phyloP scores from a whole-genome alignment of 495 filamentous ascomycete species.

The Lasiosphaeria hispida region DNA sequence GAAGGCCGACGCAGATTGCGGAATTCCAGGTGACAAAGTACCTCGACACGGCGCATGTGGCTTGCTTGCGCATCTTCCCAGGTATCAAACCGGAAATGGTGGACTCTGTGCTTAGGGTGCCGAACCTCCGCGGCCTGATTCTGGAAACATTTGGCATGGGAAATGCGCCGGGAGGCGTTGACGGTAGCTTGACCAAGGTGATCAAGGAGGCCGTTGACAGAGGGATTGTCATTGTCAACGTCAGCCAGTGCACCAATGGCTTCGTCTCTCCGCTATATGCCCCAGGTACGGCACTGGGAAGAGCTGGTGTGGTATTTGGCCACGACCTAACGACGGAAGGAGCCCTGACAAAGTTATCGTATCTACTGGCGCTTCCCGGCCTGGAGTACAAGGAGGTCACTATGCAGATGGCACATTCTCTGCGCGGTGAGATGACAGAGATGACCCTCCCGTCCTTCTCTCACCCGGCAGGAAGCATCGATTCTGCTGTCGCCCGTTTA shows the following conservation, averaged over 20 bases:
- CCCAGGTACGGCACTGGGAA: slow-evolving; percentile 81
- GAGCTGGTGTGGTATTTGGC: slow-evolving; percentile 87
- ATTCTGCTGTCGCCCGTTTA: slow-evolving; percentile 31
- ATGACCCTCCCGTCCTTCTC: slow-evolving; percentile 60
- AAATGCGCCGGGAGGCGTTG: slow-evolving; percentile 83
- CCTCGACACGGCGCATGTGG: slow-evolving; percentile 84
- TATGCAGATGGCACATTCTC: slow-evolving; percentile 66
- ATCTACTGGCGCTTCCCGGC: slow-evolving; percentile 69
- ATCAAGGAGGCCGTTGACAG: slow-evolving; percentile 72
- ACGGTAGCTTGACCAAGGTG: slow-evolving; percentile 78
- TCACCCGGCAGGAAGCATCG: slow-evolving; percentile 59
- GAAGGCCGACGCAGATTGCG: slow-evolving; percentile 68
- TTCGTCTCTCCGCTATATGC: slow-evolving; percentile 90
- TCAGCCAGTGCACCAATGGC: slow-evolving; percentile 88
- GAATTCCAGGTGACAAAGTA: slow-evolving; percentile 75
- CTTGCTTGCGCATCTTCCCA: slow-evolving; percentile 90
- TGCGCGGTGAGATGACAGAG: slow-evolving; percentile 88
- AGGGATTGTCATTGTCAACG: slow-evolving; percentile 87
- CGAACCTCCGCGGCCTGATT: slow-evolving; percentile 77
- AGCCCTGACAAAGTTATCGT: slow-evolving; percentile 89
- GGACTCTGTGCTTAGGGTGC: slow-evolving; percentile 77
- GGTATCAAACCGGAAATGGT: slow-evolving; percentile 96
- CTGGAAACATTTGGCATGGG: slow-evolving; percentile 95
- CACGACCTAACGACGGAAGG: slow-evolving; percentile 93
- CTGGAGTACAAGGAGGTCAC: slow-evolving; percentile 62